These are phyloP conservation scores for Microcyclospora pomicola DNA, from an alignment of 2,329 filamentous ascomycete genomes.

Conservation along the genomic window DNA sequence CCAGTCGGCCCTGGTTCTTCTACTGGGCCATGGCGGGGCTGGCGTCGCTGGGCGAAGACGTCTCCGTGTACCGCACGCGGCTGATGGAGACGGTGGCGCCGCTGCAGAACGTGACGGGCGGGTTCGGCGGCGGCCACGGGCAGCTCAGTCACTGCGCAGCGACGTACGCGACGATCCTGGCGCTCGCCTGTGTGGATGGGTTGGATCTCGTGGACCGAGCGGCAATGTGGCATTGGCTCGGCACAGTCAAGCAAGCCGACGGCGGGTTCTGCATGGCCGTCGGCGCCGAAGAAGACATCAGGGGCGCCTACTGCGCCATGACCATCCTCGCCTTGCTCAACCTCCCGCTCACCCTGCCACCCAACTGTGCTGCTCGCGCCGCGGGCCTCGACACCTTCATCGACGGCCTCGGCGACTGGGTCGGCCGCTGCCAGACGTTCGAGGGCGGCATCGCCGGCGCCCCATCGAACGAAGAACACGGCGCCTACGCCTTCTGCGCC, in stretches of 20 bases:
- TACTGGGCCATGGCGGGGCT: conserved; percentile 82
- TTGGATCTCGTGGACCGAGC: conserved; percentile 64
- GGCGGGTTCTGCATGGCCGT: conserved; percentile 82
- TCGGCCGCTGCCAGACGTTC: conserved; percentile 80
- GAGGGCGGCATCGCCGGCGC: conserved; percentile 85
- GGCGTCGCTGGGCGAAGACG: conserved; percentile 61
- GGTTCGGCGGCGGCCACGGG: conserved; percentile 87
- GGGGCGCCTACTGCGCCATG: conserved; percentile 84
- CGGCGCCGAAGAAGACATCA: conserved; percentile 85
- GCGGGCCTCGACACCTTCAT: conserved; percentile 53
- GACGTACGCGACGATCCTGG: conserved; percentile 71
- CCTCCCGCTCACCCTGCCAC: conserved; percentile 65
- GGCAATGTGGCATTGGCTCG: conserved; percentile 84
- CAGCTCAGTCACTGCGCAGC: conserved; percentile 80
- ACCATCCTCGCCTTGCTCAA: conserved; percentile 72
- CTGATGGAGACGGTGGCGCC: conserved; percentile 56
- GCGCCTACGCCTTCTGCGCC: conserved; percentile 91
- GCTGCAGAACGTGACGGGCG: conserved; percentile 70
- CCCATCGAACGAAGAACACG: conserved; percentile 83
- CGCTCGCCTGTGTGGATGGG: conserved; percentile 65
- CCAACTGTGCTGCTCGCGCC: conserved; percentile 53
- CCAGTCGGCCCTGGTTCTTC: conserved; percentile 82
- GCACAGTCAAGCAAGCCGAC: conserved; percentile 67
- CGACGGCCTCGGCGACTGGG: conserved; percentile 62
- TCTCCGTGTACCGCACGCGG: conserved; percentile 49